A percentile compares a stretch with the other conserved stretches of the same genome.
Evolutionary conservation across 495 filamentous ascomycete species (phyloP).

Genomic region (Hypomontagnella monticulosa): DNA sequence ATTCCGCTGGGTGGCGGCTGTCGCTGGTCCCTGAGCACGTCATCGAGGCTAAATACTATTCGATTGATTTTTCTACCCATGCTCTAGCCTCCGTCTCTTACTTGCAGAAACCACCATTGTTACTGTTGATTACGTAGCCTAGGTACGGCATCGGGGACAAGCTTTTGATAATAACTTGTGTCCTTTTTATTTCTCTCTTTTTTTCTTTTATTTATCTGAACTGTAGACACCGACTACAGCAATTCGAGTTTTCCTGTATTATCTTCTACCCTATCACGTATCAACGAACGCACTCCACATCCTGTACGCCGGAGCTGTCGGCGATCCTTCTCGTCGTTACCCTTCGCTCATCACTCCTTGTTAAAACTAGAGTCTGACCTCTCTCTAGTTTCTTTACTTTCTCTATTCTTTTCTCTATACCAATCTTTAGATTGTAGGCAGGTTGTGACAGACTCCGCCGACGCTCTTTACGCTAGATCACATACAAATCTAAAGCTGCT

Average conservation of each 20-base stretch:
- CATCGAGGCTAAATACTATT: slow-evolving; percentile 54
- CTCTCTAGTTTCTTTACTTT: background rate
- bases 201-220: background rate
- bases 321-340: background rate
- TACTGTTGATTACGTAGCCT: slow-evolving; percentile 28
- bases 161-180: background rate
- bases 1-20: slow-evolving; percentile 20
- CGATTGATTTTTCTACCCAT: slow-evolving; percentile 20
- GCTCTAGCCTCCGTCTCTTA: slow-evolving; percentile 24
- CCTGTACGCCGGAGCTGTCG: background rate
- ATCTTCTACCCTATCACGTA: slow-evolving; percentile 1
- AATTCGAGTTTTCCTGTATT: slow-evolving; percentile 2
- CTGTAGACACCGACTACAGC: background rate
- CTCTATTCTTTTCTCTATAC: slow-evolving; percentile 2
- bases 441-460: background rate
- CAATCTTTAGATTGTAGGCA: background rate
- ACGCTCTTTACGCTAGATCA: slow-evolving; percentile 1
- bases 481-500: background rate
- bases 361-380: slow-evolving; percentile 5
- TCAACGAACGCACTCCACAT: background rate
- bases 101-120: slow-evolving; percentile 1
- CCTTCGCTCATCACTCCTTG: background rate
- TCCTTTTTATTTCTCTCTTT: background rate
- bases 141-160: slow-evolving; percentile 11
- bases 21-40: slow-evolving; percentile 54